Percentiles rank a stretch among this genome's conserved stretches.
Evolutionary conservation across 441 rosid species (phyloP).

Genomic region (Eugenia klotzschiana): DNA sequence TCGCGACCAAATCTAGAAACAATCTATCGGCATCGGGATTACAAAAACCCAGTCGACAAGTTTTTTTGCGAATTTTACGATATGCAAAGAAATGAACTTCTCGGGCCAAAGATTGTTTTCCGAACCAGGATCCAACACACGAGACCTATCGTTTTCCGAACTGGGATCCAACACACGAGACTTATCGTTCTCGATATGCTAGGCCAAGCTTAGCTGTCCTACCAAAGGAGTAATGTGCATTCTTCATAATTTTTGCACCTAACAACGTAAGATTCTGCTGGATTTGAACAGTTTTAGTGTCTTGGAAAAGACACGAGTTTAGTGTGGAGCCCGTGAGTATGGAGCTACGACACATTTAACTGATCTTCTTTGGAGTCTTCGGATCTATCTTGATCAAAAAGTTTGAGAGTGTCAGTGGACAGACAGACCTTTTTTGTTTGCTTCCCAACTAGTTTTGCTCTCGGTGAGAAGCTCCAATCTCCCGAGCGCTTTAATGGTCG

Average conservation of each 20-base stretch:
- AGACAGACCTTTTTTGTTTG: neutral
- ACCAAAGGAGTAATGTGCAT: neutral
- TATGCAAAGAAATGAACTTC: neutral
- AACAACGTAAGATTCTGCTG: neutral
- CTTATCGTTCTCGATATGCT: neutral
- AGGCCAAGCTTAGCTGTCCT: neutral
- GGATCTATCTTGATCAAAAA: neutral
- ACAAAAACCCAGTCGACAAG: neutral
- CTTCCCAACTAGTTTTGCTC: neutral
- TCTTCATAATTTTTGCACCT: neutral
- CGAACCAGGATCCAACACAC: neutral
- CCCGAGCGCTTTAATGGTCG: neutral
- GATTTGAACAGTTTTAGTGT: neutral
- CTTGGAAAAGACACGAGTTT: neutral
- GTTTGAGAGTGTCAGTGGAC: neutral
- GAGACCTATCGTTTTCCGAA: neutral
- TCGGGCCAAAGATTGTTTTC: accelerated
- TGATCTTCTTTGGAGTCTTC: neutral
- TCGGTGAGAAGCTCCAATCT: neutral
- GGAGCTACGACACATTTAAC: neutral
- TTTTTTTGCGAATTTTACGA: neutral
- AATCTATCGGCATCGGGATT: neutral
- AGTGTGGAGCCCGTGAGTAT: neutral
- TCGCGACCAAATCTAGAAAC: neutral
- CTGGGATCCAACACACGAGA: neutral